Percentiles rank a stretch among this genome's conserved stretches.
Evolutionary conservation across 2,329 filamentous ascomycete genomes (phyloP).

Genomic region (Incumbomyces delicatus): DNA sequence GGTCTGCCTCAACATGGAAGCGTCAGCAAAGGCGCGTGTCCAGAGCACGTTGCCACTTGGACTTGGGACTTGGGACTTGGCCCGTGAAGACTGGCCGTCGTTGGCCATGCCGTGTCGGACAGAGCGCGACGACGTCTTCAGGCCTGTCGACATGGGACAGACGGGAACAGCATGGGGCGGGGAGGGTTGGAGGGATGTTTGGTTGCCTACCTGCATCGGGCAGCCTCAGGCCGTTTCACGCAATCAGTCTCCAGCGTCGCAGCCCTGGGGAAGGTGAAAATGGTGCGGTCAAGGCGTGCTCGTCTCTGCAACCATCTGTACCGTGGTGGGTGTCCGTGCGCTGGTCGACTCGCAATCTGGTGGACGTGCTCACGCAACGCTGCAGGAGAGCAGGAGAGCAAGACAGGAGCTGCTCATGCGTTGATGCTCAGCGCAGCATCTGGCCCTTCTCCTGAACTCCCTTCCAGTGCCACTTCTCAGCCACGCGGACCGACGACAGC

Average conservation of each 20-base stretch:
- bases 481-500: no score
- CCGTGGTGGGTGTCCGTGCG: not conserved
- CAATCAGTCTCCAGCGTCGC: constrained; percentile 9
- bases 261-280: not conserved
- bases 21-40: constrained; percentile 6
- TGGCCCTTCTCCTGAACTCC: no score
- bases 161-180: not conserved
- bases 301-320: not conserved
- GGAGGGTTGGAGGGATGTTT: not conserved
- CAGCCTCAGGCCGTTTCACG: constrained; percentile 9
- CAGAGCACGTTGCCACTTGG: constrained; percentile 1
- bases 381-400: no score
- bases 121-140: no score
- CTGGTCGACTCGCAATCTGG: not conserved
- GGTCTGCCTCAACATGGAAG: constrained; percentile 24
- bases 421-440: not conserved
- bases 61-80: not conserved
- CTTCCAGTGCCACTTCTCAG: no score
- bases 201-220: constrained; percentile 20
- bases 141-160: no score
- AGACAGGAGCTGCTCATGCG: not conserved
- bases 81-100: no score
- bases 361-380: not conserved
- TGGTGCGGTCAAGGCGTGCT: not conserved
- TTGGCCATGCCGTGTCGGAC: no score